Evolutionary conservation across 352 stramenopile genomes (phyloP), one percentile per base, ranked within the genome.

Genomic region (Phytophthora macrochlamydospora): DNA sequence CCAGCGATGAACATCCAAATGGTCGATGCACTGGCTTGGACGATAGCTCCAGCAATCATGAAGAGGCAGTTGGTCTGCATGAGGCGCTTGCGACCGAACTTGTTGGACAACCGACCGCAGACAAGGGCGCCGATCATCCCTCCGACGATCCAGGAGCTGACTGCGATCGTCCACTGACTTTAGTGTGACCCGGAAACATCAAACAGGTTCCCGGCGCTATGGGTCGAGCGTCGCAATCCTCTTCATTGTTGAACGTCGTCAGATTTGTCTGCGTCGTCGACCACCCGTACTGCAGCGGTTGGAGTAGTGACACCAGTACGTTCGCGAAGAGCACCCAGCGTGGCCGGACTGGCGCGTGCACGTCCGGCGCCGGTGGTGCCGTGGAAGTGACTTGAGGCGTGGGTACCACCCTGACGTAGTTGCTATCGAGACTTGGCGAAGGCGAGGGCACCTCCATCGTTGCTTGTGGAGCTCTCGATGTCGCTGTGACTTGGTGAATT

Each of bases 71-170:
- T 76, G 50, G 51, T 38, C 64, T 67, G 66, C 64, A 87, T 67
- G 8, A 69, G 71, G 1, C 45, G 73, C 30, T 78, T 82, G 30
- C 78, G 83, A n/a, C 83, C 80, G 30, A 76, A 81, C 12, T 57
- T 54, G 56, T 90, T 81, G 1, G 76, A 69, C 7, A 81, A 50
- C 7, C 57, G 49, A 7, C 71, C 73, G 14, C 62, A 71, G 12
- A 51, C 37, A 8, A 87, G 59, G 24, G 60, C 51, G 9, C 78
- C 76, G 56, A 82, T 35, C 65, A 80, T 81, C n/a, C 71, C 79
- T 24, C 74, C 76, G 18, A 87, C 59, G 57, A 91, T 78, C 81
- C 81, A 91, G 11, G 71, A 71, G 53, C 83, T 87, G 28, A 90
- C 75, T 24, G 81, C 75, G 38, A 76, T 78, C 5, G 71, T 86